Evolutionary conservation across 768 basidiomycete genomes (phyloP).

Genomic region (Infundibulicybe gibba): DNA sequence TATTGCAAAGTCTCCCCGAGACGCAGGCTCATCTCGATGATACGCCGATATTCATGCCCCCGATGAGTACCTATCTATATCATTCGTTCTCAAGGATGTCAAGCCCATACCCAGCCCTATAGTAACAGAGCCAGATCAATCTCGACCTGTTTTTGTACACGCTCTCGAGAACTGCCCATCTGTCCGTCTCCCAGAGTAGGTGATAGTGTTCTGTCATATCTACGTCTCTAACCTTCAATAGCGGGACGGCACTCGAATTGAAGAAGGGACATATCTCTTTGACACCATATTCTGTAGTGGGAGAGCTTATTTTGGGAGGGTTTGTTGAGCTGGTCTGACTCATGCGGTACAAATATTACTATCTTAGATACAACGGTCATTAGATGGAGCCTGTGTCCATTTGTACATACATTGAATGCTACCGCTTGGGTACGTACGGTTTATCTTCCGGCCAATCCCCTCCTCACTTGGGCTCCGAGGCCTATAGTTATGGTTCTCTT

Average conservation of each 20-base stretch:
- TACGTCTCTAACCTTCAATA: slow-evolving; percentile 6
- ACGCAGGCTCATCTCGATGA: slow-evolving; percentile 78
- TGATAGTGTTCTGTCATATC: slow-evolving; percentile 3
- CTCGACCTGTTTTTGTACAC: slow-evolving; percentile 77
- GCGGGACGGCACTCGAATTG: slow-evolving; percentile 73
- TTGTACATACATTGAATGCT: slow-evolving; percentile 1
- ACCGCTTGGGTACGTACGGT: slow-evolving; percentile 36
- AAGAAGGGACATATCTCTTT: slow-evolving; percentile 80
- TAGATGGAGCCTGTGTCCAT: too few species aligned
- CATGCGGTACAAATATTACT: too few species aligned
- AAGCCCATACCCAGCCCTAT: slow-evolving; percentile 1
- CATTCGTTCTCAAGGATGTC: slow-evolving; percentile 5
- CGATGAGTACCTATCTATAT: slow-evolving; percentile 58
- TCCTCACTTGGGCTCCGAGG: slow-evolving; percentile 34
- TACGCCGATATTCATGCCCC: slow-evolving; percentile 60
- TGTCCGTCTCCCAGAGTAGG: slow-evolving; percentile 68
- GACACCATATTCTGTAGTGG: slow-evolving; percentile 71
- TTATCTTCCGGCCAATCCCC: slow-evolving; percentile 42
- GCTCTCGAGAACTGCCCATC: slow-evolving; percentile 70
- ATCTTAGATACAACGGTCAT: too few species aligned
- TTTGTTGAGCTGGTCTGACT: slow-evolving; percentile 71
- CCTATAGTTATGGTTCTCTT: slow-evolving; percentile 19
- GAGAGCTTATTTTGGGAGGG: slow-evolving; percentile 67
- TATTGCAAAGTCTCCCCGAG: slow-evolving; percentile 79
- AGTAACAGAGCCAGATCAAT: slow-evolving; percentile 80